Base-by-base conservation (phyloP, 306 rosid species). In the Dalbergia oliveri region DNA sequence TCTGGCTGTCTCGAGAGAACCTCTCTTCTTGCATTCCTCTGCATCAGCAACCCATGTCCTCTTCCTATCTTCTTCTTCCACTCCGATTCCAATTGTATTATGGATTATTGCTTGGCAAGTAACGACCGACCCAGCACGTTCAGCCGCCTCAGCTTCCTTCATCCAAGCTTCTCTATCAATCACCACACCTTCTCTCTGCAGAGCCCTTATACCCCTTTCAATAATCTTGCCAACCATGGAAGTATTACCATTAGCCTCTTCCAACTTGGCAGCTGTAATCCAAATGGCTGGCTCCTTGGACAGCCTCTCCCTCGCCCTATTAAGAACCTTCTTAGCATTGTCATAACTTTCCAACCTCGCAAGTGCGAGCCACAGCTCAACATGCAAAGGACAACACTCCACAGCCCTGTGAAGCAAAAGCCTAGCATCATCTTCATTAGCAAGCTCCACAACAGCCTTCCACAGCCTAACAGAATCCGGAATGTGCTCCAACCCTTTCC, bases 21-120 rank as follows among this genome's bases (percentile, higher is more conserved):
- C 98, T 73, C 94, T 83, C 82, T 94, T 92, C 91, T 89, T 92
- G 88, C 98, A 94, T 84, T 94, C 98, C 75, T 92, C 98, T 0
- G 98, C 98, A 89, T 94, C 98, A 3, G 97, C 98, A 74, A 94
- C 97, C 97, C 98, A 94, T 35, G 97, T 94, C 81, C 97, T 89
- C 88, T 94, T 94, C 86, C 97, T 86, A 84, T 94, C 98, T 82
- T 94, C 98, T 78, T 94, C 97, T 79, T 94, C 97, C 81, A 94
- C 98, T 37, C 97, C 95, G 82, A 92, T 84, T 68, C 95, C 95
- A 66, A 92, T 90, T 0, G 97, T 94, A 73, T 89, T 89, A 39
- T 59, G 84, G 60, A 91, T 86, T 61, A 93, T 90, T 8, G 93
- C 97, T 83, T 88, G 93, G 65, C 98, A 93, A 51, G 98, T 91